Base-by-base conservation (phyloP, 176 grass and related monocot species). In the Eleusine coracana region DNA sequence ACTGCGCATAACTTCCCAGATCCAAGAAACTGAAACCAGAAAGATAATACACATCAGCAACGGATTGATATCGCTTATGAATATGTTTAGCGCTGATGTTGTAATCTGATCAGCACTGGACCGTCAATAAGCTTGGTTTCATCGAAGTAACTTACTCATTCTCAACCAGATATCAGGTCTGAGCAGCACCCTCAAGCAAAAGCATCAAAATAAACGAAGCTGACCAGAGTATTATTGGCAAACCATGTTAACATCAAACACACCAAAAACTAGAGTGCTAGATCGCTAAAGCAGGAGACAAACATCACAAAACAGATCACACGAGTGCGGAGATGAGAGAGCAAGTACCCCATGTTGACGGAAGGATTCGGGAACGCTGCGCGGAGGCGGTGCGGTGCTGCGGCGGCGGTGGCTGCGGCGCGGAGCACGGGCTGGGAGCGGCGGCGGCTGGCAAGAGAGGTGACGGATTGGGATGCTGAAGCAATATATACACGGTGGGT, bases 81-180 rank as follows among this genome's bases (percentile, higher is more conserved):
- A 63, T 84, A 73, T 88, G 89, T 91, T 91, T 87, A 81, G 89
- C 21, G 21, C 80, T 87, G 85, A 87, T 66, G 89, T 80, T 77
- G 18, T 40, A 84, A 80, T 84, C 81, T 84, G 71, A 91, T 84
- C 89, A 91, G 85, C 80, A 87, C 89, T 51, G 65, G 89, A 91
- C 86, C 86, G 82, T 91, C 90, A 63, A 78, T 82, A 87, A 91
- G 85, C 89, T 90, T 39, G 37, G 34, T 4, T 72, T 61, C 71
- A 60, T 21, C 66, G 18, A 48, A 10, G 11, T 6, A 49, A 58
- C 6, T 23, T 38, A 21, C 38, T 37, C 13, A 67, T 67, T 66
- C 23, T 21, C 20, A 25, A 60, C 31, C 5, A n/a, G 52, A 73
- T 13, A 23, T 20, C 23, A 45, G 34, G 34, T 45, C 7, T 20